Percentiles rank a stretch among this genome's conserved stretches.
Evolutionary conservation across 176 grass and related monocot species (phyloP).

Genomic region (Raddia distichophylla): DNA sequence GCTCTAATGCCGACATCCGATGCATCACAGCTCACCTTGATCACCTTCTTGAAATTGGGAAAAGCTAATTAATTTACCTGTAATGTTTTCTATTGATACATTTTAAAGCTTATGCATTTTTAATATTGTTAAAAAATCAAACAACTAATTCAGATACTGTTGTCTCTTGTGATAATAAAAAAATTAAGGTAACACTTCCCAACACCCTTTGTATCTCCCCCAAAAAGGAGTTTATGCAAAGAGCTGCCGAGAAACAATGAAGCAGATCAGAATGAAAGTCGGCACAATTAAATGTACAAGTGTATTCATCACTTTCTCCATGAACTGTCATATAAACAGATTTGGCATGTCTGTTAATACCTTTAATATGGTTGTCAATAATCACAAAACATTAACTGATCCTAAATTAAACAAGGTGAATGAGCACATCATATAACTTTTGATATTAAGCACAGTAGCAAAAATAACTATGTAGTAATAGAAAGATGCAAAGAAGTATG

Average conservation of each 20-base stretch:
- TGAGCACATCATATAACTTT: not conserved
- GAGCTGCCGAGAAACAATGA: not conserved
- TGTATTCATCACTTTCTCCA: not conserved
- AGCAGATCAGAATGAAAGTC: not conserved
- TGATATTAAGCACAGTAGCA: not conserved
- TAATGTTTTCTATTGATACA: not conserved
- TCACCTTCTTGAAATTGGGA: not conserved
- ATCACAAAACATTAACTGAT: not conserved
- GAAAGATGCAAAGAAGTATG: not conserved
- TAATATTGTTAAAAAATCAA: not conserved
- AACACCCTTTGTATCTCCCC: not conserved
- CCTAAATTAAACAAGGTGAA: not conserved
- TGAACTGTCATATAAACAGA: not conserved
- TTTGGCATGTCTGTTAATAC: not conserved
- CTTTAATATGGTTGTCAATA: not conserved
- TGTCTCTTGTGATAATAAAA: not conserved
- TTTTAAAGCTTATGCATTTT: not conserved
- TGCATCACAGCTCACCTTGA: slow-evolving; percentile 8
- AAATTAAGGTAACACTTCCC: not conserved
- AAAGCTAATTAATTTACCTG: slow-evolving; percentile 5
- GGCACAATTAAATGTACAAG: not conserved
- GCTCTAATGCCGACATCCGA: slow-evolving; percentile 2
- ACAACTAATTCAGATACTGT: not conserved
- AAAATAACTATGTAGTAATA: not conserved
- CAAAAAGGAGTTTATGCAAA: not conserved